A percentile compares a stretch with the other conserved stretches of the same genome.
Evolutionary conservation across 2,329 filamentous ascomycete genomes (phyloP).

Genomic region (Pestalotiopsis sp.): DNA sequence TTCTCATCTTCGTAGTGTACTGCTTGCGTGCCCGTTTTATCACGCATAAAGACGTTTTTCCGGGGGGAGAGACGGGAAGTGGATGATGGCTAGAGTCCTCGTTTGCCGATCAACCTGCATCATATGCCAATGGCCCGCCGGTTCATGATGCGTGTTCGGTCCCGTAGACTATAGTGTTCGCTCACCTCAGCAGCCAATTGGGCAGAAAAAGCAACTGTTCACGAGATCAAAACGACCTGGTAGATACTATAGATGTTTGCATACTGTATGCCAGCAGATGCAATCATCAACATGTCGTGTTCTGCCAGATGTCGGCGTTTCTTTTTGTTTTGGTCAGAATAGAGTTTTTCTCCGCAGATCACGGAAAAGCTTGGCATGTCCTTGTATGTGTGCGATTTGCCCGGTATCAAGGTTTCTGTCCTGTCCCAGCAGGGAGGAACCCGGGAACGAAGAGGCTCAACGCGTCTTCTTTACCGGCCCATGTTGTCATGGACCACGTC

Average conservation of each 20-base stretch:
- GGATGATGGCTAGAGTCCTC: neutral
- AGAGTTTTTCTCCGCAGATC: neutral
- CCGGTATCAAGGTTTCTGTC: neutral
- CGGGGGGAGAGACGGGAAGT: neutral
- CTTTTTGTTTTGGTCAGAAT: neutral
- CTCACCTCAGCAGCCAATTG: neutral
- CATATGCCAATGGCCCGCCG: neutral
- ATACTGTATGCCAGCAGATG: neutral
- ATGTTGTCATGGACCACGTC: neutral
- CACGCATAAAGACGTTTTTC: neutral
- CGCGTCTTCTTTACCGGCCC: neutral
- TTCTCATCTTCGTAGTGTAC: neutral
- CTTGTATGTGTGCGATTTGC: neutral
- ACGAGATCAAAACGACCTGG: neutral
- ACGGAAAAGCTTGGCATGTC: neutral
- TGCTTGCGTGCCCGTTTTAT: neutral
- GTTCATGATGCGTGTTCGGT: neutral
- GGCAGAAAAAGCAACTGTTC: neutral
- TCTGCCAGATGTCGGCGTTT: neutral
- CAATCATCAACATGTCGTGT: neutral
- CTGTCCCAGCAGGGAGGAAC: neutral
- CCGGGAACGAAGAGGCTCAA: neutral
- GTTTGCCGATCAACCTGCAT: neutral
- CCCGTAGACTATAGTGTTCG: neutral
- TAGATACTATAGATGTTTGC: neutral